phyloP scores from a whole-genome alignment of 768 basidiomycete genomes.

The Thelephora aurantiotincta region DNA sequence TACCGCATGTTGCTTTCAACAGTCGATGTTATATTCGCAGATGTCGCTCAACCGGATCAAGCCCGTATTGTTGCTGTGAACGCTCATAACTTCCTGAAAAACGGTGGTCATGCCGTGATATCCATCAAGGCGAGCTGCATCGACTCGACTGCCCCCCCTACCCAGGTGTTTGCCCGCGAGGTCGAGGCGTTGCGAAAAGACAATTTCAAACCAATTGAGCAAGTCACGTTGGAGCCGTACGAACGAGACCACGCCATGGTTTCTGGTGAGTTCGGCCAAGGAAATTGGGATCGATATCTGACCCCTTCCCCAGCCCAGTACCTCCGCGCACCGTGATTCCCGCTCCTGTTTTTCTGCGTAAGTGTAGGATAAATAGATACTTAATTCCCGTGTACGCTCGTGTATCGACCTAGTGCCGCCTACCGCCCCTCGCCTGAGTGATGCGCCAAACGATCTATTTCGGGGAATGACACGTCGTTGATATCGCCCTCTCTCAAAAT shows the following conservation, averaged over 20 bases:
- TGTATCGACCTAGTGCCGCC: constrained; percentile 7
- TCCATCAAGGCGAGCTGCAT: constrained; percentile 99
- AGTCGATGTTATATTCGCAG: constrained; percentile 96
- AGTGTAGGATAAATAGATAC: no score
- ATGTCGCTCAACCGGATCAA: constrained; percentile 97
- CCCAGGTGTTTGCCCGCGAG: constrained; percentile 80
- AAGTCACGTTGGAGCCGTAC: constrained; percentile 90
- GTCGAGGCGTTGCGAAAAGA: constrained; percentile 64
- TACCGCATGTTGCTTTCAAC: constrained; percentile 94
- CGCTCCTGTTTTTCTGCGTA: not conserved
- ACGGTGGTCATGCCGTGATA: constrained; percentile 83
- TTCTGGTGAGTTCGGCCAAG: constrained; percentile 34
- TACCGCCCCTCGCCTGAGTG: constrained; percentile 3
- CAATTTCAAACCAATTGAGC: constrained; percentile 88
- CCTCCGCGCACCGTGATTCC: constrained; percentile 25
- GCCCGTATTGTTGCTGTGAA: constrained; percentile 92
- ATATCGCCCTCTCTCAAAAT: no score
- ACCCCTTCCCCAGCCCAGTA: constrained; percentile 24
- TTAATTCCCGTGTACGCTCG: not conserved
- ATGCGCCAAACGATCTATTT: no score
- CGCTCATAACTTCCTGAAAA: constrained; percentile 91
- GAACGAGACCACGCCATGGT: constrained; percentile 90
- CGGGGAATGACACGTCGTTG: no score
- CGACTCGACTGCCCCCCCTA: constrained; percentile 88
- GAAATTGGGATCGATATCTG: not conserved